Evolutionary conservation across 2,329 filamentous ascomycete genomes (phyloP).

Genomic region (Penicillium sp.): DNA sequence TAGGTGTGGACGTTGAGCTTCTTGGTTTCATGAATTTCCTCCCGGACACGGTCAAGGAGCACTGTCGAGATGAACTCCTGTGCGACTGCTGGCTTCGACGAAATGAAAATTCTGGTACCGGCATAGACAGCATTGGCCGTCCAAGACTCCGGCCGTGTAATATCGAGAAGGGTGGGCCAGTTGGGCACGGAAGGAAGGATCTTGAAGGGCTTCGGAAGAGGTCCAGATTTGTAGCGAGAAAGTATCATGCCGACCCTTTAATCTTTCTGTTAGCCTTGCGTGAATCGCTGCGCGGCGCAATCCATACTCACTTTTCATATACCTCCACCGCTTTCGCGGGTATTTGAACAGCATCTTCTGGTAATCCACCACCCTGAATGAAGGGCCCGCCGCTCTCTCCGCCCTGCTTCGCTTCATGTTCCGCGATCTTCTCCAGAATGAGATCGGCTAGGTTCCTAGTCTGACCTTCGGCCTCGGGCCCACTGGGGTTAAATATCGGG

Average conservation of each 20-base stretch:
- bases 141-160: constrained; percentile 69
- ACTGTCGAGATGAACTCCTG: constrained; percentile 81
- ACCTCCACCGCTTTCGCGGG: constrained; percentile 89
- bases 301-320: constrained; percentile 65
- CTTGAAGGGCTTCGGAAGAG: constrained; percentile 94
- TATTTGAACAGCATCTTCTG: constrained; percentile 75
- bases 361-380: constrained; percentile 49
- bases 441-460: constrained; percentile 81
- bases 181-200: constrained; percentile 84
- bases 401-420: constrained; percentile 65
- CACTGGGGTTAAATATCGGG: constrained; percentile 58
- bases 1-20: constrained; percentile 95
- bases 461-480: constrained; percentile 40
- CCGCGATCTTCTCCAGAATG: constrained; percentile 88
- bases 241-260: constrained; percentile 72
- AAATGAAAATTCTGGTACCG: constrained; percentile 85
- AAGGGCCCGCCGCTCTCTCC: constrained; percentile 30
- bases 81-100: constrained; percentile 66
- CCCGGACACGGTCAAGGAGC: constrained; percentile 75
- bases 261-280: constrained; percentile 14
- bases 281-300: no score
- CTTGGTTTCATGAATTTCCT: constrained; percentile 87
- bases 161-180: constrained; percentile 78
- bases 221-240: constrained; percentile 89
- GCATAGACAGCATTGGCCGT: constrained; percentile 77